These are phyloP conservation scores for Nematodospora valgi DNA, from an alignment of 805 yeast species.

Conservation along the genomic window DNA sequence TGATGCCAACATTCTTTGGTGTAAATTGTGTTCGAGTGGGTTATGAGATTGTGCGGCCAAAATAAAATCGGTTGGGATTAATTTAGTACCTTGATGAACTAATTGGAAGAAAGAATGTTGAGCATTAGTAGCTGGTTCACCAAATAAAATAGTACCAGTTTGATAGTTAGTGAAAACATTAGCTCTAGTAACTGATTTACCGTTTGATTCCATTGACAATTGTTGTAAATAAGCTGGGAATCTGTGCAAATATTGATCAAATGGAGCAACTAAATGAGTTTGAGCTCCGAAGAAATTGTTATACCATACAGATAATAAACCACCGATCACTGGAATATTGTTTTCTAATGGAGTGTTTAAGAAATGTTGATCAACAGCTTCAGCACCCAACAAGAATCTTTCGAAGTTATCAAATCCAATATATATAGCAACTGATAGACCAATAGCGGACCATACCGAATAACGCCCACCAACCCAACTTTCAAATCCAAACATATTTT, in stretches of 20 bases:
- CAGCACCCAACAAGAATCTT: conserved; percentile 92
- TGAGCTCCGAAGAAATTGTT: conserved; percentile 98
- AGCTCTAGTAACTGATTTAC: conserved; percentile 94
- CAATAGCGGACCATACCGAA: conserved; percentile 99
- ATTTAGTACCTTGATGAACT: conserved; percentile 98
- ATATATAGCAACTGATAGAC: conserved; percentile 90
- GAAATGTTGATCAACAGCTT: conserved; percentile 94
- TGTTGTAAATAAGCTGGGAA: conserved; percentile 99
- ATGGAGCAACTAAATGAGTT: conserved; percentile 97
- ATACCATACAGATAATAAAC: conserved; percentile 94
- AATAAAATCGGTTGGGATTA: conserved; percentile 95
- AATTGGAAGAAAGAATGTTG: conserved; percentile 99
- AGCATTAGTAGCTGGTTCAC: conserved; percentile 98
- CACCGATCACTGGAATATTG: conserved; percentile 93
- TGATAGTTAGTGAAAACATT: conserved; percentile 89
- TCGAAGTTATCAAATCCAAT: conserved; percentile 95
- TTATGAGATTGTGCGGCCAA: conserved; percentile 97
- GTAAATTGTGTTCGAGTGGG: conserved; percentile 91
- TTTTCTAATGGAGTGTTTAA: conserved; percentile 76
- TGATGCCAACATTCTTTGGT: conserved; percentile 98
- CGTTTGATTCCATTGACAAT: conserved; percentile 98
- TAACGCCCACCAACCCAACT: conserved; percentile 99
- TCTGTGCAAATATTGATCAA: conserved; percentile 97
- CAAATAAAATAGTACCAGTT: conserved; percentile 93
- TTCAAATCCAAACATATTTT: conserved; percentile 98